Conservation (phyloP, 129 eudicot genomes). For the Arctium lappa region DNA sequence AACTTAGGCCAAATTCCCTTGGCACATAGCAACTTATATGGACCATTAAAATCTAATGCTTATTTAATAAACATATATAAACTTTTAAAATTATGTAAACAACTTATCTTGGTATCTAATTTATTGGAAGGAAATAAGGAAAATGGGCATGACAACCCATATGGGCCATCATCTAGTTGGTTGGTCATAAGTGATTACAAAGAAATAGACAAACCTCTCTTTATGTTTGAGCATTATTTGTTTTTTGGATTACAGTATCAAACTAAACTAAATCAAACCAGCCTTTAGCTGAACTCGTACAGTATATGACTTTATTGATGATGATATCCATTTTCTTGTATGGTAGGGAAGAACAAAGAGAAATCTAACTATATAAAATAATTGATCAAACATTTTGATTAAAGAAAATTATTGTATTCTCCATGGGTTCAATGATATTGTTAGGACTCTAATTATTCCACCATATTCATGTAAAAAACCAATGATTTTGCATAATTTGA, state of each 20-base stretch:
- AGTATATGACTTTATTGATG: constrained; percentile 8
- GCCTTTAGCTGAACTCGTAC: constrained; percentile 8
- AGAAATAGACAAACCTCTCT: constrained; percentile 31
- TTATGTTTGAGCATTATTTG: constrained; percentile 30
- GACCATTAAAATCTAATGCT: constrained; percentile 13
- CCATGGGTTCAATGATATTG: background rate
- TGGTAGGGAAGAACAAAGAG: background rate
- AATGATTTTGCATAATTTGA: constrained; percentile 10
- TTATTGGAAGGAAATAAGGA: background rate
- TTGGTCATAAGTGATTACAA: constrained; percentile 37
- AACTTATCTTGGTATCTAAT: constrained; percentile 9
- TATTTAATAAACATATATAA: background rate
- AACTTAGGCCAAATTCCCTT: constrained; percentile 24
- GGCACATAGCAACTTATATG: background rate
- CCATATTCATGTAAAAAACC: background rate
- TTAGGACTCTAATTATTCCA: background rate
- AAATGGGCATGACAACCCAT: constrained; percentile 33
- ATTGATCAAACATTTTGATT: background rate
- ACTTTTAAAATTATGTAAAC: background rate
- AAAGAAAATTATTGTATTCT: background rate
- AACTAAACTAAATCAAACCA: constrained; percentile 3
- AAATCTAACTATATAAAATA: background rate
- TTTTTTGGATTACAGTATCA: constrained; percentile 19
- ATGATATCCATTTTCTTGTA: constrained; percentile 4
- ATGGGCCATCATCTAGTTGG: constrained; percentile 46